Base-by-base conservation (phyloP, 352 stramenopile species). In the Phytophthora nicotianae region DNA sequence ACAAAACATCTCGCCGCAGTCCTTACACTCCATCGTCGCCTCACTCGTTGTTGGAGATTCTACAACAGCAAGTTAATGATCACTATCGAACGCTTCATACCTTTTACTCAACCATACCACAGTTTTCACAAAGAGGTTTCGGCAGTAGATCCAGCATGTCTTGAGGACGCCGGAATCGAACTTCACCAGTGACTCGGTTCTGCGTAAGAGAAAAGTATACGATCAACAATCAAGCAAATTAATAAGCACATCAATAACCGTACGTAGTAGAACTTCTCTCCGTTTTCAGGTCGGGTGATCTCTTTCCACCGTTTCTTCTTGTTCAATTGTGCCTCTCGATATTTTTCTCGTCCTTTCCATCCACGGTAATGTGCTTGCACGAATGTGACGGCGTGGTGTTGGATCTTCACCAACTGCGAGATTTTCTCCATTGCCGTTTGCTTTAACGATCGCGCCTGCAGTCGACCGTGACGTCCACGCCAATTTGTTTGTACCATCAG, bases 121-220 rank as follows among this genome's bases (percentile, higher is more conserved):
- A 98, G 69, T 98, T 97, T 55, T 85, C 81, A 66, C 95, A 98
- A 4, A 78, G 32, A 19, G 91, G 95, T 29, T 83, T 85, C 0
- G 84, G 84, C 52, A 98, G 72, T 50, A 98, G 49, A 68, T 98
- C 91, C 42, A 98, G 79, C 11, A 98, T 63, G 50, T 97, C 87
- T 64, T 98, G 92, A 14, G 92, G 95, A 20, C 88, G 78, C 6
- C 94, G 84, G 64, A 95, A 95, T 13, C 90, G 77, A 19, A 97
- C 93, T 73, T 98, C 94, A 0, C 93, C 94, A 9, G 87, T 98
- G 48, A 95, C 82, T 77, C 93, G 91, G 70, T 98, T 97, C 86
- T 95, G 51, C 14, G n/a, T 37, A 16, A 63, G 33, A 11, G 35
- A 49, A 32, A 52, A 10, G 13, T 37, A 20, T 29, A 58, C 24